Evolutionary conservation across 257 asterid species (phyloP).

Genomic region (Capsicum baccatum): DNA sequence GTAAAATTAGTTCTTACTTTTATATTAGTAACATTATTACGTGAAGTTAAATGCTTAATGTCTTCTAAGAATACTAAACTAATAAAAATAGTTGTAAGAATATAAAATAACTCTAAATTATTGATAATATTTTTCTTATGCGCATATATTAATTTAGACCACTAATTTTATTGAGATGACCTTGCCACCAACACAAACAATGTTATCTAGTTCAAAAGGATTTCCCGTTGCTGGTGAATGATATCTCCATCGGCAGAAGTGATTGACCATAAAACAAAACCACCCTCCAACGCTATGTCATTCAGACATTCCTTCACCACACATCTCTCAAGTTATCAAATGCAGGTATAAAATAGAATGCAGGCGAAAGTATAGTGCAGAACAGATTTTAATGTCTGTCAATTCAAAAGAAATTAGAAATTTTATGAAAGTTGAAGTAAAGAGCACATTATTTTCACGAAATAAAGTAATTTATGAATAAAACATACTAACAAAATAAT

Average conservation of each 20-base stretch:
- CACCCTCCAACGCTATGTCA: constrained; percentile 92
- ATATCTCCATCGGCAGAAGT: constrained; percentile 82
- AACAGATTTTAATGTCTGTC: background rate
- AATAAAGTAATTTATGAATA: background rate
- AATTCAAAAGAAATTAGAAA: background rate
- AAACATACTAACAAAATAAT: background rate
- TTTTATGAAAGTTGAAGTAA: background rate
- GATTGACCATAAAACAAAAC: constrained; percentile 87
- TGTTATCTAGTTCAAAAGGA: constrained; percentile 71
- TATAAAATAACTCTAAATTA: no score
- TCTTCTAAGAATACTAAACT: no score
- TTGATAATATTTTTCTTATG: no score
- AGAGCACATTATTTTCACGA: background rate
- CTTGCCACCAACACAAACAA: constrained; percentile 94
- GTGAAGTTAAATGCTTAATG: no score
- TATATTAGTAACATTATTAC: no score
- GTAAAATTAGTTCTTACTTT: no score
- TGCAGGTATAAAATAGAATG: constrained; percentile 57
- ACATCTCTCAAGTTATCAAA: constrained; percentile 64
- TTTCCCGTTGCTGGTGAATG: constrained; percentile 56
- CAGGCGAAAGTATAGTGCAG: constrained; percentile 73
- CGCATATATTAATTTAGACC: no score
- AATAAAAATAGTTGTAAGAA: no score
- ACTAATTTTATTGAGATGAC: constrained; percentile 51
- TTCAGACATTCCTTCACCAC: constrained; percentile 93